These are phyloP conservation scores for Myriangium duriaei DNA, from an alignment of 2,329 filamentous ascomycete species.

Conservation along the genomic window DNA sequence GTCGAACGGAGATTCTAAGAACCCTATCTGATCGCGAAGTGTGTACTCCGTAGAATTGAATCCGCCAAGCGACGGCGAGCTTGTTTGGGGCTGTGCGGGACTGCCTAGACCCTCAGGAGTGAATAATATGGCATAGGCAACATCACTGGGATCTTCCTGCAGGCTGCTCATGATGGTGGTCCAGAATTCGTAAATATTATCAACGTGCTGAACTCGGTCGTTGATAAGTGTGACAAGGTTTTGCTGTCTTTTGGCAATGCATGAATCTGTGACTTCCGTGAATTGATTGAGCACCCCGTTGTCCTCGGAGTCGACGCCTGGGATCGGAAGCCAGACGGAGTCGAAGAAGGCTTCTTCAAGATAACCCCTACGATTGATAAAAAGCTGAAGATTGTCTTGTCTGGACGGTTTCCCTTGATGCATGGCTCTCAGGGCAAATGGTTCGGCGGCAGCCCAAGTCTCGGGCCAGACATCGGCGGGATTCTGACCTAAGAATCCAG, in stretches of 20 bases:
- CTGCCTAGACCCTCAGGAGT: slow-evolving; percentile 6
- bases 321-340: slow-evolving; percentile 11
- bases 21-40: slow-evolving; percentile 1
- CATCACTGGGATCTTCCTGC: slow-evolving; percentile 13
- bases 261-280: slow-evolving; percentile 15
- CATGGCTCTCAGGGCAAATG: slow-evolving; percentile 16
- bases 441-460: slow-evolving; percentile 14
- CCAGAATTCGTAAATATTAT: slow-evolving; percentile 17
- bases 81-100: neutral
- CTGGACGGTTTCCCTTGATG: slow-evolving; percentile 10
- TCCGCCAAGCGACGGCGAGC: neutral
- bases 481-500: slow-evolving; percentile 14
- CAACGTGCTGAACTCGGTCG: slow-evolving; percentile 11
- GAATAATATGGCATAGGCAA: slow-evolving; percentile 18
- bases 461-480: slow-evolving; percentile 15
- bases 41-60: neutral
- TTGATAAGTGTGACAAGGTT: slow-evolving; percentile 13
- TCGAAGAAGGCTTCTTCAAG: slow-evolving; percentile 11
- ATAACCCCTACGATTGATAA: slow-evolving; percentile 11
- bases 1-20: neutral
- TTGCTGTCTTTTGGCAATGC: slow-evolving; percentile 16
- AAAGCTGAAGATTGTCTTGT: slow-evolving; percentile 10
- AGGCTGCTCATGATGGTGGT: slow-evolving; percentile 14
- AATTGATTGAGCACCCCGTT: slow-evolving; percentile 18
- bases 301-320: slow-evolving; percentile 13